phyloP scores from a whole-genome alignment of 2,329 filamentous ascomycete species.

The Ambrosiella cleistominuta region DNA sequence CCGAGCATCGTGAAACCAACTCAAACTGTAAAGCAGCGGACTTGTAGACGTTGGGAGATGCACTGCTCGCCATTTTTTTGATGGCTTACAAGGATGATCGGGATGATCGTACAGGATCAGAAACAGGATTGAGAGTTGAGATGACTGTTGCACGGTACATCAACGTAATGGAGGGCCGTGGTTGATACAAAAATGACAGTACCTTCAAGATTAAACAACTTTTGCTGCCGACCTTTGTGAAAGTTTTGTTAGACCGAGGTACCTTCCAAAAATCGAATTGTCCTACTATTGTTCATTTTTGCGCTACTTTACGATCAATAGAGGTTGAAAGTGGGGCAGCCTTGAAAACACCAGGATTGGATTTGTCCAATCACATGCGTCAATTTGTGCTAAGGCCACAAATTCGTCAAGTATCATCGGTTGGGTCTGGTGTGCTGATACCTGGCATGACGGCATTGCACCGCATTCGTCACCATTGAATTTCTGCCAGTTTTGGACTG shows the following conservation, averaged over 20 bases:
- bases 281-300: background rate
- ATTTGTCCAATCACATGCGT: constrained; percentile 8
- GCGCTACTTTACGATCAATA: background rate
- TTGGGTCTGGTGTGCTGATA: background rate
- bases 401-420: constrained; percentile 11
- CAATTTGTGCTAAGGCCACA: constrained; percentile 7
- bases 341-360: background rate
- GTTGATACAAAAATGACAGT: too few species aligned
- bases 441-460: too few species aligned
- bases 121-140: background rate
- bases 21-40: constrained; percentile 61
- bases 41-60: constrained; percentile 27
- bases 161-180: too few species aligned
- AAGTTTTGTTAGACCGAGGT: too few species aligned
- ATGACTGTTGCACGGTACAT: background rate
- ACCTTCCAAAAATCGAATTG: too few species aligned
- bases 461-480: too few species aligned
- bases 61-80: constrained; percentile 9
- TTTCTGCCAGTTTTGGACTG: too few species aligned
- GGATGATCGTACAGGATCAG: background rate
- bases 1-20: constrained; percentile 61
- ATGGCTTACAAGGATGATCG: constrained; percentile 1
- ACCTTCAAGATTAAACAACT: too few species aligned
- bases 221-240: too few species aligned
- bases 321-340: background rate